These are phyloP conservation scores for Primulina eburnea DNA, from an alignment of 257 asterid genomes.

Conservation along the genomic window DNA sequence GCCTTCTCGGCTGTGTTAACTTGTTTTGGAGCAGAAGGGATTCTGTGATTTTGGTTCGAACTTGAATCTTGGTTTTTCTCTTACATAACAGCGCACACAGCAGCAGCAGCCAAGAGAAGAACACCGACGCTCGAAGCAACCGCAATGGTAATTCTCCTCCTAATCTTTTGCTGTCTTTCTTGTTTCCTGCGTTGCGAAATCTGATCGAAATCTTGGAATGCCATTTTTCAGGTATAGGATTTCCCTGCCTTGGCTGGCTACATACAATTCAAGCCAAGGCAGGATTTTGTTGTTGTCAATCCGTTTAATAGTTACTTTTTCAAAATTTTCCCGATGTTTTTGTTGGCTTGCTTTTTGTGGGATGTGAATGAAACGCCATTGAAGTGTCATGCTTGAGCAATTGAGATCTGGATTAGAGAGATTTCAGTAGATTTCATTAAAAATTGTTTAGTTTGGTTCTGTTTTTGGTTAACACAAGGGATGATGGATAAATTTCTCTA, in stretches of 20 bases:
- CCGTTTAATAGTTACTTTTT: background rate
- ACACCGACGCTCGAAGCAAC: slow-evolving; percentile 31
- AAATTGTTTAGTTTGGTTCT: no score
- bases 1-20: slow-evolving; percentile 32
- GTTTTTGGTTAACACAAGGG: no score
- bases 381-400: slow-evolving; percentile 19
- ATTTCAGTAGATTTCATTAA: no score
- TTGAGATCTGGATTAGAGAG: background rate
- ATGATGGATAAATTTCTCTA: no score
- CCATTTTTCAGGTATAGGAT: slow-evolving; percentile 44
- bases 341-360: slow-evolving; percentile 5
- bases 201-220: slow-evolving; percentile 92
- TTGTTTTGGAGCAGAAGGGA: background rate
- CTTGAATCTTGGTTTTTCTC: slow-evolving; percentile 13
- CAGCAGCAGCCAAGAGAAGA: slow-evolving; percentile 46
- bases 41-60: background rate
- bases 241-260: slow-evolving; percentile 48
- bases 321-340: background rate
- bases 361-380: slow-evolving; percentile 8
- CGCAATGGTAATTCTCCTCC: slow-evolving; percentile 40
- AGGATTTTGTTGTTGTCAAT: background rate
- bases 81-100: slow-evolving; percentile 37
- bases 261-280: slow-evolving; percentile 60
- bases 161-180: slow-evolving; percentile 41
- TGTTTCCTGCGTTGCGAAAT: slow-evolving; percentile 63